Evolutionary conservation across 768 basidiomycete genomes (phyloP).

Genomic region (Crepidotus variabilis): DNA sequence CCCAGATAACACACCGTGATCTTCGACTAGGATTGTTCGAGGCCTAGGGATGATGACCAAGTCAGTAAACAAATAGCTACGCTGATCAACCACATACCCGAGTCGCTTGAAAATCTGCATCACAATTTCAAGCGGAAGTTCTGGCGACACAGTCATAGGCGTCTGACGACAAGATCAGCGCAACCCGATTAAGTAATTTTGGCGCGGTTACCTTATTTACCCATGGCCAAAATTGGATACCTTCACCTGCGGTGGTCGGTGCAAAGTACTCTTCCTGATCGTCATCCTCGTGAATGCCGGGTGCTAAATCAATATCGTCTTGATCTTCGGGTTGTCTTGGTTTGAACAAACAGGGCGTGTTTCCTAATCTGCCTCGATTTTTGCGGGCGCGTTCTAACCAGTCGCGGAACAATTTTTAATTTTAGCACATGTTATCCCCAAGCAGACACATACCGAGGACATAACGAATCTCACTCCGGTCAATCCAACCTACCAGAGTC

Average conservation of each 20-base stretch:
- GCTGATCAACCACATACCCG: conserved; percentile 62
- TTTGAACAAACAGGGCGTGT: conserved; percentile 74
- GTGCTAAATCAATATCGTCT: conserved; percentile 45
- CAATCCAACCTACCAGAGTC: conserved; percentile 83
- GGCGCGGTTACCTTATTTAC: conserved; percentile 77
- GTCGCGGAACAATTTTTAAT: conserved; percentile 4
- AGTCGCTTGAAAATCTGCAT: conserved; percentile 97
- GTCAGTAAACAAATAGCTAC: conserved; percentile 6
- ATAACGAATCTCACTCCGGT: conserved; percentile 78
- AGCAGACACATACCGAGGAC: conserved; percentile 43
- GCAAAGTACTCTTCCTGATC: conserved; percentile 59
- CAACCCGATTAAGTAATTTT: neutral
- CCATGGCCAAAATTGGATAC: conserved; percentile 80
- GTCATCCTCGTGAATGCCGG: conserved; percentile 67
- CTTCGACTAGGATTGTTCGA: conserved; percentile 92
- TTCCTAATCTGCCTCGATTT: conserved; percentile 52
- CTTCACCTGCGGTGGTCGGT: conserved; percentile 50
- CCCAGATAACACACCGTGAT: conserved; percentile 77
- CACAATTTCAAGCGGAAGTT: conserved; percentile 91
- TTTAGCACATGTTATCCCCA: neutral
- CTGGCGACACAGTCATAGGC: conserved; percentile 88
- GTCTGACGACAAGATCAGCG: conserved; percentile 50
- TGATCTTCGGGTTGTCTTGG: conserved; percentile 44
- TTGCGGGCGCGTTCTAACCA: conserved; percentile 67
- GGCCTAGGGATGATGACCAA: conserved; percentile 49